phyloP scores from a whole-genome alignment of 129 eudicot species.

The Artemisia argyi region DNA sequence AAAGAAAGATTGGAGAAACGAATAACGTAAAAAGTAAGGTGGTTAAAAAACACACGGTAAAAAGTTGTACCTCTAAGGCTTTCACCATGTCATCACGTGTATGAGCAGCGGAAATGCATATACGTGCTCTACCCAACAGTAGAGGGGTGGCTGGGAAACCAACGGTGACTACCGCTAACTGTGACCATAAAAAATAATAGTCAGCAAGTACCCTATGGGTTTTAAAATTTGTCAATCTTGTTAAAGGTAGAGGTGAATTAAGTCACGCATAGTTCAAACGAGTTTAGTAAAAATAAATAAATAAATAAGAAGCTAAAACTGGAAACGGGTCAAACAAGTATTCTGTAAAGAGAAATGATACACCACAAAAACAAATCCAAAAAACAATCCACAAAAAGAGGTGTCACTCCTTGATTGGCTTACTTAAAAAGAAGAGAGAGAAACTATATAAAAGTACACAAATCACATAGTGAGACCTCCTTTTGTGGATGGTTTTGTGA shows the following conservation, averaged over 20 bases:
- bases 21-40: not conserved
- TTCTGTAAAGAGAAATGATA: no score
- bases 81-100: conserved; percentile 85
- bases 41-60: not conserved
- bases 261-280: no score
- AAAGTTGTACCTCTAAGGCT: conserved; percentile 71
- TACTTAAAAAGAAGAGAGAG: no score
- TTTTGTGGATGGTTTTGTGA: no score
- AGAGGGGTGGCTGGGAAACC: conserved; percentile 97
- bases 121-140: conserved; percentile 85
- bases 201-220: not conserved
- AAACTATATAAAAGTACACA: no score
- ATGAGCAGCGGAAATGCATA: conserved; percentile 97
- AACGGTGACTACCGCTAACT: conserved; percentile 93
- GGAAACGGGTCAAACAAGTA: no score
- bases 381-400: no score
- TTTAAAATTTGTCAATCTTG: not conserved
- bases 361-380: no score
- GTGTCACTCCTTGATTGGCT: no score
- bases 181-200: not conserved
- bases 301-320: no score
- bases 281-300: no score
- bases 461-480: no score
- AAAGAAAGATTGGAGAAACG: not conserved
- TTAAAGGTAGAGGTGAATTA: conserved; percentile 56